phyloP scores from a whole-genome alignment of 345 rosid species.

The Citrus australasica region DNA sequence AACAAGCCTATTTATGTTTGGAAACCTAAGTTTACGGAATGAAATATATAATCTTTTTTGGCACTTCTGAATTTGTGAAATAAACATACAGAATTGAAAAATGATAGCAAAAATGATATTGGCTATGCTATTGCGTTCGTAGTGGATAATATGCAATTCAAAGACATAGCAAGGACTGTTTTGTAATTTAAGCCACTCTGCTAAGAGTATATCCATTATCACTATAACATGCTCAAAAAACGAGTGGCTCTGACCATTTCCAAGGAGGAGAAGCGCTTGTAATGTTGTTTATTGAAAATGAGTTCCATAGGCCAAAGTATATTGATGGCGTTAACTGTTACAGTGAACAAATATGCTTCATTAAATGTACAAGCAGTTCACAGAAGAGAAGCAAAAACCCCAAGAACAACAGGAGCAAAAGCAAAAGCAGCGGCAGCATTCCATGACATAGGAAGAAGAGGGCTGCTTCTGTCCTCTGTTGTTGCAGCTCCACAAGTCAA shows the following conservation, averaged over 20 bases:
- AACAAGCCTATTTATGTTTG: no score
- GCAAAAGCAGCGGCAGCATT: conserved; percentile 12
- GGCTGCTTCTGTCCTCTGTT: conserved; percentile 47
- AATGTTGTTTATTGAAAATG: conserved; percentile 23
- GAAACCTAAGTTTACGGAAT: not conserved
- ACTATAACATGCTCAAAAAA: conserved; percentile 1
- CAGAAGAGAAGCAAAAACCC: conserved; percentile 37
- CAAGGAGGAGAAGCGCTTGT: conserved; percentile 14
- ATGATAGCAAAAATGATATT: not conserved
- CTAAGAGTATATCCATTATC: not conserved
- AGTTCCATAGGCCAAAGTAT: conserved; percentile 68
- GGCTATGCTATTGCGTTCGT: not conserved
- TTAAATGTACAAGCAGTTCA: conserved; percentile 72
- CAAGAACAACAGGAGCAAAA: not conserved
- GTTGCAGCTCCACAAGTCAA: conserved; percentile 46
- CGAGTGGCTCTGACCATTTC: conserved; percentile 16
- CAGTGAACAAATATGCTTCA: conserved; percentile 80
- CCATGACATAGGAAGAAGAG: conserved; percentile 47
- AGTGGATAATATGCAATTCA: not conserved
- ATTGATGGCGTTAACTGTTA: conserved; percentile 88
- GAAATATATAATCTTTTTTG: not conserved
- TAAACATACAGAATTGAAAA: not conserved
- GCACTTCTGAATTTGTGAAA: not conserved
- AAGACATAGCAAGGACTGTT: not conserved
- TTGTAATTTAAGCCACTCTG: conserved; percentile 2